These are phyloP conservation scores for Wickerhamomyces pijperi DNA, from an alignment of 805 yeast genomes.

Conservation along the genomic window DNA sequence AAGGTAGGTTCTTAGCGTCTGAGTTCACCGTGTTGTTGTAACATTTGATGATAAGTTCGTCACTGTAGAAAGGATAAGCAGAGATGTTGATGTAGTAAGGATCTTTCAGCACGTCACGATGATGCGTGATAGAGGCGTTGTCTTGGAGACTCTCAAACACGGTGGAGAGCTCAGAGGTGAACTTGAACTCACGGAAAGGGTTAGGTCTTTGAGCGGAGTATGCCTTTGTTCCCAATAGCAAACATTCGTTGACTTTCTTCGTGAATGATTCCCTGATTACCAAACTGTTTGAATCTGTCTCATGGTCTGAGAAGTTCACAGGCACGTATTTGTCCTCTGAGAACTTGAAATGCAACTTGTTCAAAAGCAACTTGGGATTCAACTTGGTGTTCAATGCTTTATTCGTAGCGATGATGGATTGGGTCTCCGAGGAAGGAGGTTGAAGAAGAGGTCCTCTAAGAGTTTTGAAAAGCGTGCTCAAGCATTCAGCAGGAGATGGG, in stretches of 20 bases:
- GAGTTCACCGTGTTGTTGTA: slow-evolving; percentile 28
- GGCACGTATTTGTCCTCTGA: slow-evolving; percentile 30
- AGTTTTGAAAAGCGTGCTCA: slow-evolving; percentile 49
- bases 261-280: slow-evolving; percentile 36
- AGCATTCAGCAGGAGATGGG: slow-evolving; percentile 50
- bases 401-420: slow-evolving; percentile 43
- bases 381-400: slow-evolving; percentile 44
- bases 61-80: slow-evolving; percentile 36
- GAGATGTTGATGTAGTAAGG: slow-evolving; percentile 35
- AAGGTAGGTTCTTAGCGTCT: slow-evolving; percentile 36
- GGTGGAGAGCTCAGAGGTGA: slow-evolving; percentile 15
- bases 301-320: slow-evolving; percentile 30
- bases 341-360: slow-evolving; percentile 33
- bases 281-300: slow-evolving; percentile 21
- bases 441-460: slow-evolving; percentile 54
- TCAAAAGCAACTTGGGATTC: slow-evolving; percentile 39
- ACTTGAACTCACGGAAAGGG: slow-evolving; percentile 19
- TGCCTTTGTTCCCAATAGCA: slow-evolving; percentile 30
- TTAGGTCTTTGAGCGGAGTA: slow-evolving; percentile 15
- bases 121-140: slow-evolving; percentile 14
- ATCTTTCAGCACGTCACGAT: slow-evolving; percentile 16
- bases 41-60: slow-evolving; percentile 33
- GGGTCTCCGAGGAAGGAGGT: slow-evolving; percentile 31
- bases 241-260: slow-evolving; percentile 43
- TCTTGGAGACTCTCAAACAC: slow-evolving; percentile 23